phyloP scores from a whole-genome alignment of 495 filamentous ascomycete genomes.

The Wilcoxina mikolae region DNA sequence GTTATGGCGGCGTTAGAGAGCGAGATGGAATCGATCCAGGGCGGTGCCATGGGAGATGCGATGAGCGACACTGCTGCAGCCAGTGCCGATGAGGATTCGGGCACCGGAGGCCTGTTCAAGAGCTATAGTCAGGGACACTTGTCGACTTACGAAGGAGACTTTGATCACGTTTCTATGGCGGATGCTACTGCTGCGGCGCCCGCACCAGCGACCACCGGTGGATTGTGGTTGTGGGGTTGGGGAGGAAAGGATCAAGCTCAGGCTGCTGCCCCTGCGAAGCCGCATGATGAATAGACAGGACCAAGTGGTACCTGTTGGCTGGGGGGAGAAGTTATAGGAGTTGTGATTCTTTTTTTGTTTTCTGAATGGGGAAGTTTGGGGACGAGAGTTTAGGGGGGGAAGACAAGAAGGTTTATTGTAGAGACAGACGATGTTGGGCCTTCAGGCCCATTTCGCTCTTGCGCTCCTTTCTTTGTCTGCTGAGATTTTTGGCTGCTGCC shows the following conservation, averaged over 20 bases:
- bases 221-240: conserved; percentile 20
- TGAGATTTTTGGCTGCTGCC: too few relatives aligned
- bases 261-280: background rate
- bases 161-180: conserved; percentile 24
- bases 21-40: conserved; percentile 23
- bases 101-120: conserved; percentile 12
- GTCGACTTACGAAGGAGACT: conserved; percentile 16
- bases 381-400: too few relatives aligned
- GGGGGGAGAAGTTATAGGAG: too few relatives aligned
- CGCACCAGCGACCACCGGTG: conserved; percentile 11
- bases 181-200: conserved; percentile 18
- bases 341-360: too few relatives aligned
- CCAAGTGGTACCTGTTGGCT: too few relatives aligned
- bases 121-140: conserved; percentile 22
- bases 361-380: too few relatives aligned
- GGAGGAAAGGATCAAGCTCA: conserved; percentile 8
- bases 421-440: too few relatives aligned
- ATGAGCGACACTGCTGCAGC: conserved; percentile 17
- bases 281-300: too few relatives aligned
- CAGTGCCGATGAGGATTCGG: conserved; percentile 3
- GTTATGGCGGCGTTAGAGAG: conserved; percentile 25
- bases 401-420: too few relatives aligned
- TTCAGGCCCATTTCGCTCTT: too few relatives aligned
- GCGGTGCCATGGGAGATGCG: conserved; percentile 14
- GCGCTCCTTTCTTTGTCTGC: too few relatives aligned